phyloP scores from a whole-genome alignment of 2,329 filamentous ascomycete species.

The Penicillium sp. region DNA sequence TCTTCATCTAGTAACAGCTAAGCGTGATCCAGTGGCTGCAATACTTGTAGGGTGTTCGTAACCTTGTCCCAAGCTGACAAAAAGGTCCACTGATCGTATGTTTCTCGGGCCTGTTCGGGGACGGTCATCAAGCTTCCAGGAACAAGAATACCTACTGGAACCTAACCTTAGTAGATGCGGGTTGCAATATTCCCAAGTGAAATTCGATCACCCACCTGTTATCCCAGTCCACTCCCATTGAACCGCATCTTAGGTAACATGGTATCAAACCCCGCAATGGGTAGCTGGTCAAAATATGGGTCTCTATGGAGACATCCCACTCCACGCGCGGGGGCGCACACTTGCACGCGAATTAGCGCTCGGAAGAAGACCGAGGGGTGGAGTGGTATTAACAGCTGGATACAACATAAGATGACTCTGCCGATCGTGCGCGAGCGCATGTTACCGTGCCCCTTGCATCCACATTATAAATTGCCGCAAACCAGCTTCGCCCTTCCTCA shows the following conservation, averaged over 20 bases:
- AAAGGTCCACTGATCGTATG: too few species aligned
- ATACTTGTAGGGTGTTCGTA: neutral
- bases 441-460: slow-evolving; percentile 1
- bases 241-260: neutral
- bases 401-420: slow-evolving; percentile 1
- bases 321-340: slow-evolving; percentile 1
- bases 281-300: neutral
- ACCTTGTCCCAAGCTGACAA: neutral
- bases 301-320: neutral
- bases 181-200: too few species aligned
- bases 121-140: too few species aligned
- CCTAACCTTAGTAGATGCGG: too few species aligned
- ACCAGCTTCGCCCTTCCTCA: too few species aligned
- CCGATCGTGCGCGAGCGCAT: neutral
- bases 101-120: too few species aligned
- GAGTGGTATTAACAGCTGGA: neutral
- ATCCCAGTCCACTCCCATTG: neutral
- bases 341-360: neutral
- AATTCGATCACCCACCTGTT: too few species aligned
- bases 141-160: too few species aligned
- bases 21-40: neutral
- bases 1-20: neutral
- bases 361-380: neutral
- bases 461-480: neutral
- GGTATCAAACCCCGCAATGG: neutral